Percentiles rank a stretch among this genome's conserved stretches.
Conservation (phyloP, 148 eudicot species). For the Agrostemma githago region DNA sequence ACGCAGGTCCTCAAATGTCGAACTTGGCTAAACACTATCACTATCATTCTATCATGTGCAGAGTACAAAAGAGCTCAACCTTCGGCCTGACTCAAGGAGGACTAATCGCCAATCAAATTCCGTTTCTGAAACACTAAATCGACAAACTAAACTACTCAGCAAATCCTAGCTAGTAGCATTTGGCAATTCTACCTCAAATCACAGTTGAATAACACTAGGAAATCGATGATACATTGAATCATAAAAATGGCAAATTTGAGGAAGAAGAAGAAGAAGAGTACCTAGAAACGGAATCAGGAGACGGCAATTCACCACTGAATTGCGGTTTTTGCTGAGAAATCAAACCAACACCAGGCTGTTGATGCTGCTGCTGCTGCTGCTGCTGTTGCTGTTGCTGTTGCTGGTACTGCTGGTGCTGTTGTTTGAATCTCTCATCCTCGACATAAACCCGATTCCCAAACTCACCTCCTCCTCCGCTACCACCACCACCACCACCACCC, state of each 20-base stretch:
- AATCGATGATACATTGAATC: background rate
- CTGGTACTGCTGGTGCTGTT: conserved; percentile 19
- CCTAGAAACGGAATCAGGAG: conserved; percentile 91
- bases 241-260: background rate
- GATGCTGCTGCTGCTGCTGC: no score
- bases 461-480: conserved; percentile 35
- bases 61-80: background rate
- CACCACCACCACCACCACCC: conserved; percentile 16
- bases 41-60: background rate
- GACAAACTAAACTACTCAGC: conserved; percentile 19
- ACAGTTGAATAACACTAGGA: background rate
- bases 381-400: conserved; percentile 6
- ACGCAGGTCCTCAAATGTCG: no score
- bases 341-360: conserved; percentile 9
- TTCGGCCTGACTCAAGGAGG: no score
- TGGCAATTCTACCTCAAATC: background rate
- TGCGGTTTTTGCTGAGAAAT: conserved; percentile 36
- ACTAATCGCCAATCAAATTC: background rate
- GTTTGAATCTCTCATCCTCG: conserved; percentile 61
- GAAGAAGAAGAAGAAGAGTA: conserved; percentile 15
- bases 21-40: no score
- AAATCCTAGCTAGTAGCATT: background rate
- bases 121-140: background rate
- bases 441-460: conserved; percentile 41
- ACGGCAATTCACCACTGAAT: conserved; percentile 46